Evolutionary conservation across 2,329 filamentous ascomycete genomes (phyloP).

Genomic region (Thermoascus crustaceus): DNA sequence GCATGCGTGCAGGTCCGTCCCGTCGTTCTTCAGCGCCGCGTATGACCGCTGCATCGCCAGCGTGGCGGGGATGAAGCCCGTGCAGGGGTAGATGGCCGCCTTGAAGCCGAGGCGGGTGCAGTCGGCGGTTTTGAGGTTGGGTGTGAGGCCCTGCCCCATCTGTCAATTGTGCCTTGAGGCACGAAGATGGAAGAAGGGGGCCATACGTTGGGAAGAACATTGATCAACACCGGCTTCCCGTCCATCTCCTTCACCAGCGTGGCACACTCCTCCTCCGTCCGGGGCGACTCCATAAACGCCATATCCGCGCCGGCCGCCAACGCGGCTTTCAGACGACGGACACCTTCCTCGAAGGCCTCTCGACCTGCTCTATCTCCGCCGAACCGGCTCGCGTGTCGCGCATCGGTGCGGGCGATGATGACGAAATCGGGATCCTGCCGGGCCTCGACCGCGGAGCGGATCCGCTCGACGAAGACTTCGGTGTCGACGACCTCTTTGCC

Average conservation of each 20-base stretch:
- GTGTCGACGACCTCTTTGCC: constrained; percentile 52
- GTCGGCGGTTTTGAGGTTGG: constrained; percentile 4
- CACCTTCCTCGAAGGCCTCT: constrained; percentile 38
- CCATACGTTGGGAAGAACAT: constrained; percentile 1
- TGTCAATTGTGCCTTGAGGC: background rate
- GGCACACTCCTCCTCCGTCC: constrained; percentile 7
- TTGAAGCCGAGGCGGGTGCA: constrained; percentile 6
- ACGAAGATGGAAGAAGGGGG: no score
- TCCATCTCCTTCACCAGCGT: background rate
- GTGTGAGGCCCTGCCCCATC: constrained; percentile 4
- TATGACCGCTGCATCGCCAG: constrained; percentile 6
- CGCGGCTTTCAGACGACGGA: constrained; percentile 44
- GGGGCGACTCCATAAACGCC: constrained; percentile 15
- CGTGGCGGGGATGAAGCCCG: constrained; percentile 7
- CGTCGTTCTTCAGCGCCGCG: constrained; percentile 2
- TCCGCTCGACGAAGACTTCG: constrained; percentile 47
- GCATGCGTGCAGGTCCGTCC: constrained; percentile 5
- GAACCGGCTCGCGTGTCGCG: constrained; percentile 49
- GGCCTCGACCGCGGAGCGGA: constrained; percentile 49
- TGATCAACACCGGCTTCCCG: constrained; percentile 1
- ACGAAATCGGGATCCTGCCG: constrained; percentile 49
- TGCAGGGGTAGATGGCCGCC: constrained; percentile 6
- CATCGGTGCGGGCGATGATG: constrained; percentile 58
- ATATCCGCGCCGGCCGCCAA: constrained; percentile 23
- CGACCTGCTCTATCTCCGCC: background rate